phyloP scores from a whole-genome alignment of 208 protist genomes.

The Strigomonas galati region DNA sequence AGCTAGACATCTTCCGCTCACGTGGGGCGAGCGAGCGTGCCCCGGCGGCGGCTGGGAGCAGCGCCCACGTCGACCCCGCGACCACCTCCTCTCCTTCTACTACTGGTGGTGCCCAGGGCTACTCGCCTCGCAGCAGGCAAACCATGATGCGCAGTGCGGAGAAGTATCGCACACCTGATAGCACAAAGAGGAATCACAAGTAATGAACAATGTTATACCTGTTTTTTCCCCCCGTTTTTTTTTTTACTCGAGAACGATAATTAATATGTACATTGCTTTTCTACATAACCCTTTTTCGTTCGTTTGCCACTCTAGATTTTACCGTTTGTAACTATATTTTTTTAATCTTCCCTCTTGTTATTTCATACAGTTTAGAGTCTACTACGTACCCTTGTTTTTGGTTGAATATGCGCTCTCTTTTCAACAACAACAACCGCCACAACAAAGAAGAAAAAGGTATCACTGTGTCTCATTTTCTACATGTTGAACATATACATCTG shows the following conservation, averaged over 20 bases:
- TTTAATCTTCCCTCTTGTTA: neutral
- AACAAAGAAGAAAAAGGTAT: too few relatives aligned
- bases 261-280: neutral
- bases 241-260: neutral
- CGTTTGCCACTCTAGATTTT: neutral
- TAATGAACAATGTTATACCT: neutral
- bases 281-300: neutral
- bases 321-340: neutral
- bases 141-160: too few relatives aligned
- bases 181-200: too few relatives aligned
- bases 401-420: too few relatives aligned
- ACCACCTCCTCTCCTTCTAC: neutral
- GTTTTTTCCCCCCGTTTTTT: neutral
- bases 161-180: too few relatives aligned
- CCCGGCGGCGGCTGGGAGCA: neutral
- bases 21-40: neutral
- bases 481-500: too few relatives aligned
- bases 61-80: neutral
- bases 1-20: too few relatives aligned
- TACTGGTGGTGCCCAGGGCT: neutral
- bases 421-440: too few relatives aligned
- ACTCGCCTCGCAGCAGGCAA: neutral
- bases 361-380: slow-evolving; percentile 1
- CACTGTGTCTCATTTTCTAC: slow-evolving; percentile 6
- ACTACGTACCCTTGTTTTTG: slow-evolving; percentile 8